Percentiles rank a stretch among this genome's conserved stretches.
Conservation (phyloP, 169 alveolate genomes). For the Plasmodium gallinaceum region DNA sequence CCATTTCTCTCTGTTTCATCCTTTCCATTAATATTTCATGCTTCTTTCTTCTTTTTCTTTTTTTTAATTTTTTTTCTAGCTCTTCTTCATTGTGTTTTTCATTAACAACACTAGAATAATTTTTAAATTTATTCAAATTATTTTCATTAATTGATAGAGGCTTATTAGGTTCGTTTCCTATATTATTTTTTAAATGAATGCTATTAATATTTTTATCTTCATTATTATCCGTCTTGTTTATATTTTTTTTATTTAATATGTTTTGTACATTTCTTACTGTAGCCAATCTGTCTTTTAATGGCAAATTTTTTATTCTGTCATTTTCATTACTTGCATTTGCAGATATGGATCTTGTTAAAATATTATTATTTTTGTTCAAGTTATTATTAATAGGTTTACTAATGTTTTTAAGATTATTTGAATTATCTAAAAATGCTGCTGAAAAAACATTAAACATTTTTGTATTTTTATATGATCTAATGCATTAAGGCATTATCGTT, state of each 20-base stretch:
- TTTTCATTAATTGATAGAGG: slow-evolving; percentile 17
- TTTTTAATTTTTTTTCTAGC: slow-evolving; percentile 62
- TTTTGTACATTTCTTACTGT: slow-evolving; percentile 73
- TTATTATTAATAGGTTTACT: slow-evolving; percentile 57
- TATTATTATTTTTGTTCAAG: slow-evolving; percentile 42
- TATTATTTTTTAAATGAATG: slow-evolving; percentile 13
- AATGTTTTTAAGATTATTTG: slow-evolving; percentile 22
- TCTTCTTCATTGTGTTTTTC: slow-evolving; percentile 76
- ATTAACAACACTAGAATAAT: slow-evolving; percentile 70
- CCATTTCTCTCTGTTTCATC: slow-evolving; percentile 38
- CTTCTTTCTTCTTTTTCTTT: slow-evolving; percentile 54
- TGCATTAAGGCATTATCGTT: slow-evolving; percentile 7
- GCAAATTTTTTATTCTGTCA: slow-evolving; percentile 61
- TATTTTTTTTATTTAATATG: slow-evolving; percentile 61
- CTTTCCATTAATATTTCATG: slow-evolving; percentile 70
- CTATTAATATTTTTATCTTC: slow-evolving; percentile 21
- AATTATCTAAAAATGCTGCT: slow-evolving; percentile 69
- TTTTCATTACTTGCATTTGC: slow-evolving; percentile 64
- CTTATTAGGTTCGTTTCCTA: slow-evolving; percentile 31
- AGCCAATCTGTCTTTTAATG: slow-evolving; percentile 74
- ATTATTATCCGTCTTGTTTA: slow-evolving; percentile 48
- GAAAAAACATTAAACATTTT: slow-evolving; percentile 77
- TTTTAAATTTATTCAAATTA: slow-evolving; percentile 44
- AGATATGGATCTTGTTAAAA: slow-evolving; percentile 38
- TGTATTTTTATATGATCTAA: slow-evolving; percentile 21